These are phyloP conservation scores for Diaporthe ampelina DNA, from an alignment of 2,329 filamentous ascomycete species.

Conservation along the genomic window DNA sequence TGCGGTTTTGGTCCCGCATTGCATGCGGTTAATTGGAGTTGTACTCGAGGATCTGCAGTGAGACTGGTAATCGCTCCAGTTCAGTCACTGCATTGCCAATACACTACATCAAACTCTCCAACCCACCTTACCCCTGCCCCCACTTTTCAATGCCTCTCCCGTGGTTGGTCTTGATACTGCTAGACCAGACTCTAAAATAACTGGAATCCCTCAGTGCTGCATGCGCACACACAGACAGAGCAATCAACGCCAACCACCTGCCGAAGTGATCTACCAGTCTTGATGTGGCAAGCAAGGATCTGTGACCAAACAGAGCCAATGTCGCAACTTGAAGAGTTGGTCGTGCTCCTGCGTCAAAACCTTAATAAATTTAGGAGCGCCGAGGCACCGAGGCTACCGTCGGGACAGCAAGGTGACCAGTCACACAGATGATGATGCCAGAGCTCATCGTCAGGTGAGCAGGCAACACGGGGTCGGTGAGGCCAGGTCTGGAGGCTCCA, in stretches of 20 bases:
- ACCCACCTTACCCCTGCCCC: neutral
- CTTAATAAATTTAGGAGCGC: slow-evolving; percentile 2
- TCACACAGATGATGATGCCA: slow-evolving; percentile 7
- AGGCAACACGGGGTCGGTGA: slow-evolving; percentile 25
- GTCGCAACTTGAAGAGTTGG: slow-evolving; percentile 4
- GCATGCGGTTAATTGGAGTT: neutral
- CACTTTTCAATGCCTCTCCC: neutral
- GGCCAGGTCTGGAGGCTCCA: slow-evolving; percentile 20
- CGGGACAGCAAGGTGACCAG: neutral
- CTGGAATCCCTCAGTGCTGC: neutral
- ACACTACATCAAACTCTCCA: neutral
- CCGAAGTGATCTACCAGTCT: neutral
- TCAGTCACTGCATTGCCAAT: slow-evolving; percentile 1
- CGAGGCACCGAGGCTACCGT: slow-evolving; percentile 10
- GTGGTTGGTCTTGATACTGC: neutral
- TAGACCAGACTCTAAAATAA: neutral
- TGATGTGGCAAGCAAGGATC: neutral
- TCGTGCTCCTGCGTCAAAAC: slow-evolving; percentile 21
- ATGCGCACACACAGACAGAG: neutral
- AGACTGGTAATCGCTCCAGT: neutral
- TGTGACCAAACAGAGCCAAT: slow-evolving; percentile 1
- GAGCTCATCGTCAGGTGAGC: slow-evolving; percentile 11
- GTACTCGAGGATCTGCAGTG: neutral
- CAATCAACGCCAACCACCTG: neutral
- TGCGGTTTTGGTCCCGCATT: neutral